phyloP scores from a whole-genome alignment of 768 basidiomycete genomes.

The Mycena chlorophos region DNA sequence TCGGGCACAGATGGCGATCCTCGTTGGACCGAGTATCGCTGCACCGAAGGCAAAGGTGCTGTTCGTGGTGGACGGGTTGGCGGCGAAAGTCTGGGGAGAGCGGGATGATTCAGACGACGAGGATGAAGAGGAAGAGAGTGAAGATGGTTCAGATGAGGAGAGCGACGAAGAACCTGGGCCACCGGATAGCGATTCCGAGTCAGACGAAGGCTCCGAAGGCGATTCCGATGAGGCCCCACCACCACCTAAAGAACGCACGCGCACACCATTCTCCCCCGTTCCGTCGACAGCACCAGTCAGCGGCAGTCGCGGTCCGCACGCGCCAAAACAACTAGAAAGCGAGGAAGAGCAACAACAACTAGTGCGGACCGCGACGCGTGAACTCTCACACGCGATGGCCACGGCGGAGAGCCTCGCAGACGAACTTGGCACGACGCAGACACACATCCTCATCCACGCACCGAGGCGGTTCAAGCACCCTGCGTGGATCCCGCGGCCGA shows the following conservation, averaged over 20 bases:
- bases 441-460: slow-evolving; percentile 29
- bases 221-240: slow-evolving; percentile 2
- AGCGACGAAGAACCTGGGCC: slow-evolving; percentile 25
- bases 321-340: background rate
- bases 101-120: slow-evolving; percentile 31
- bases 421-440: slow-evolving; percentile 36
- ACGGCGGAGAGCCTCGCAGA: slow-evolving; percentile 36
- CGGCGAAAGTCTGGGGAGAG: slow-evolving; percentile 46
- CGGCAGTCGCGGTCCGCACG: background rate
- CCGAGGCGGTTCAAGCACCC: slow-evolving; percentile 30
- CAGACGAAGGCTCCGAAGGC: slow-evolving; percentile 21
- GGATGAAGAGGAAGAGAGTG: slow-evolving; percentile 26
- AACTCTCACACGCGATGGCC: slow-evolving; percentile 39
- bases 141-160: slow-evolving; percentile 16
- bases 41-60: slow-evolving; percentile 63
- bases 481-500: slow-evolving; percentile 38
- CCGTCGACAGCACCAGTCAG: slow-evolving; percentile 7
- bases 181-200: slow-evolving; percentile 21
- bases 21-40: slow-evolving; percentile 65
- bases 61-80: slow-evolving; percentile 64
- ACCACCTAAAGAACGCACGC: slow-evolving; percentile 5
- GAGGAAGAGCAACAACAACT: slow-evolving; percentile 33
- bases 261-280: slow-evolving; percentile 11
- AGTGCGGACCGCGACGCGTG: slow-evolving; percentile 36
- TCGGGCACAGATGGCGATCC: slow-evolving; percentile 58